Evolutionary conservation across 495 filamentous ascomycete species (phyloP), one percentile per base, ranked within the genome.

Genomic region (Cercophora samala): DNA sequence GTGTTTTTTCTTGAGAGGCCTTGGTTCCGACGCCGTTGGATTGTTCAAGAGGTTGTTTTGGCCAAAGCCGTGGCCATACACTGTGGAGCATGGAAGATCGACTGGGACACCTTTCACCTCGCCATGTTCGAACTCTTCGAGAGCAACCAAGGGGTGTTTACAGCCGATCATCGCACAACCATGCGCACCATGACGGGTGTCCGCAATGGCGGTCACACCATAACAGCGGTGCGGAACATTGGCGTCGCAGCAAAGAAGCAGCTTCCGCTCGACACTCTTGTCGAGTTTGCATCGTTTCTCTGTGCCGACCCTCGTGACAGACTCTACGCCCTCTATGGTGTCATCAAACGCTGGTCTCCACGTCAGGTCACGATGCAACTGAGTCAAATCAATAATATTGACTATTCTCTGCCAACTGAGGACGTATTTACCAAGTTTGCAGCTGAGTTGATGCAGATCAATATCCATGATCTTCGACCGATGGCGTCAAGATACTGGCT

Each of bases 241-340:
- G 37, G 37, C 8, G 9, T 46, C 3, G 8, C 15, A 17, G 37
- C 37, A 46, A 56, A 56, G 22, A 19, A 23, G 11, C 53, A 42
- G 25, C 19, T 32, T 21, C 66, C 66, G 4, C 46, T 67, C 1
- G 66, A 64, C 5, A 64, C 60, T 19, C 60, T 67, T 4, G 18
- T 59, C 24, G 60, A 63, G 52, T 67, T 63, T 32, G 23, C 60
- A 4, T 37, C 26, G 15, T 67, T 67, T 19, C 23, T 58, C 15
- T 67, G 66, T n/a, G 52, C 66, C 9, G 56, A 67, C 25, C 66
- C 66, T 3, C 18, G 66, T 13, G 66, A 67, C 21, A 46, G 66
- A 8, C 51, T 67, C 23, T 67, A 67, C 37, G 66, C 66, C 19
- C 29, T 63, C 21, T 67, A 67, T 26, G 66, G 66, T 25, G 60